Conservation (phyloP, 2,329 filamentous ascomycete genomes). For the Dryadomyces sulphureus region DNA sequence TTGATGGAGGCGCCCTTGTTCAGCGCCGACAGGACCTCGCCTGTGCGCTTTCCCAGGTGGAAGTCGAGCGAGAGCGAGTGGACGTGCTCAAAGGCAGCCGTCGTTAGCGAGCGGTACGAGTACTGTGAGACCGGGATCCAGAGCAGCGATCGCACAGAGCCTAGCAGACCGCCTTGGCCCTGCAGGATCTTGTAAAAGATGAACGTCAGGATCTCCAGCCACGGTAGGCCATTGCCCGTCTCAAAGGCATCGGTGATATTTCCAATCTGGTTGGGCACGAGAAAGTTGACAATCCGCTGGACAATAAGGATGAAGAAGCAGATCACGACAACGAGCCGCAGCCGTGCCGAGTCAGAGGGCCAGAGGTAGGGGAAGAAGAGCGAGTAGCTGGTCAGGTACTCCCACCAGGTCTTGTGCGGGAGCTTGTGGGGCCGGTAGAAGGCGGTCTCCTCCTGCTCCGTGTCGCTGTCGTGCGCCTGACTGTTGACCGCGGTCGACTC, state of each 20-base stretch:
- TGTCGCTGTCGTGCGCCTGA: background rate
- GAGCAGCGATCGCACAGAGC: conserved; percentile 64
- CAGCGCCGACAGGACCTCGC: conserved; percentile 85
- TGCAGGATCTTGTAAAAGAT: conserved; percentile 70
- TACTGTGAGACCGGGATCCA: conserved; percentile 98
- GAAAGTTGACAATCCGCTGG: conserved; percentile 72
- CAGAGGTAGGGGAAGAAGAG: conserved; percentile 95
- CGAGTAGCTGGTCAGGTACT: conserved; percentile 83
- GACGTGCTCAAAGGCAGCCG: conserved; percentile 93
- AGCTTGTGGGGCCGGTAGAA: conserved; percentile 83
- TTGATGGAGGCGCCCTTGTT: conserved; percentile 97
- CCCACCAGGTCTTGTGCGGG: conserved; percentile 85
- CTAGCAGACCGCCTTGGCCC: conserved; percentile 75
- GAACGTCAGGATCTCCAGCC: conserved; percentile 60
- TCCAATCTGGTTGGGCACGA: conserved; percentile 73
- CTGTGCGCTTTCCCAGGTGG: conserved; percentile 89
- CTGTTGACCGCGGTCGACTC: conserved; percentile 3
- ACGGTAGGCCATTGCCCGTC: conserved; percentile 39
- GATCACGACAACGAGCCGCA: conserved; percentile 66
- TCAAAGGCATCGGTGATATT: conserved; percentile 63
- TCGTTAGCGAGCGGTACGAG: conserved; percentile 85
- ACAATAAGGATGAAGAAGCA: conserved; percentile 70
- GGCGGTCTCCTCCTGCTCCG: conserved; percentile 48
- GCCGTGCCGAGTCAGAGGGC: conserved; percentile 61
- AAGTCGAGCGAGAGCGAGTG: conserved; percentile 92